These are phyloP conservation scores for Leishmania mexicana DNA, from an alignment of 208 protist species.

Conservation along the genomic window DNA sequence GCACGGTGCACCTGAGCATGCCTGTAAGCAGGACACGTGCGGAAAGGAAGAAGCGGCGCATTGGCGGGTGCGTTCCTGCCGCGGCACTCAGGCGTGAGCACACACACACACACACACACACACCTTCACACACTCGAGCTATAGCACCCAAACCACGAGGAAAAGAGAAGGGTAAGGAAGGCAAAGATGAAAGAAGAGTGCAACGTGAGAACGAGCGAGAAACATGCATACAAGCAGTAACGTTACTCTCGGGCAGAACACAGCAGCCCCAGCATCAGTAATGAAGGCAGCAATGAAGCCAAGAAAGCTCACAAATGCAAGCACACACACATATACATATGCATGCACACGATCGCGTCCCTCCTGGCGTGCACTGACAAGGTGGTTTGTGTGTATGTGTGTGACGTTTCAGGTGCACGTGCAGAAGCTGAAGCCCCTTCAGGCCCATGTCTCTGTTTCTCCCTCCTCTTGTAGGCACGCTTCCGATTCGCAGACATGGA, in stretches of 20 bases:
- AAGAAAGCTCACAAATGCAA: not conserved
- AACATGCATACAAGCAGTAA: not conserved
- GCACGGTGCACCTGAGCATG: no score
- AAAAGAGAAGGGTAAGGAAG: not conserved
- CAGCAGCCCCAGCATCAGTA: not conserved
- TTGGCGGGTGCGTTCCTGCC: not conserved
- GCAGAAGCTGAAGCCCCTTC: no score
- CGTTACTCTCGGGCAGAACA: not conserved
- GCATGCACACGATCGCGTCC: not conserved
- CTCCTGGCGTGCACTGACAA: conserved; percentile 23
- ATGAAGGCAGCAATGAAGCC: not conserved
- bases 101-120: not conserved
- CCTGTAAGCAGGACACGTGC: not conserved
- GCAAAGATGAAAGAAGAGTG: not conserved
- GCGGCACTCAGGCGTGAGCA: not conserved
- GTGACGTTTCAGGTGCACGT: no score
- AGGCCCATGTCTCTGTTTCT: no score
- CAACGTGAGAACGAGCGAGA: not conserved
- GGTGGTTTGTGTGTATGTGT: not conserved
- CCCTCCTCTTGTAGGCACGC: no score
- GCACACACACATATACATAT: not conserved
- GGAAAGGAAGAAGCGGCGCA: not conserved
- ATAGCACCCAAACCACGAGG: not conserved
- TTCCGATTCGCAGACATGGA: no score
- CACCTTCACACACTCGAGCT: not conserved